These are phyloP conservation scores for Euphorbia peplus DNA, from an alignment of 345 rosid genomes.

Conservation along the genomic window DNA sequence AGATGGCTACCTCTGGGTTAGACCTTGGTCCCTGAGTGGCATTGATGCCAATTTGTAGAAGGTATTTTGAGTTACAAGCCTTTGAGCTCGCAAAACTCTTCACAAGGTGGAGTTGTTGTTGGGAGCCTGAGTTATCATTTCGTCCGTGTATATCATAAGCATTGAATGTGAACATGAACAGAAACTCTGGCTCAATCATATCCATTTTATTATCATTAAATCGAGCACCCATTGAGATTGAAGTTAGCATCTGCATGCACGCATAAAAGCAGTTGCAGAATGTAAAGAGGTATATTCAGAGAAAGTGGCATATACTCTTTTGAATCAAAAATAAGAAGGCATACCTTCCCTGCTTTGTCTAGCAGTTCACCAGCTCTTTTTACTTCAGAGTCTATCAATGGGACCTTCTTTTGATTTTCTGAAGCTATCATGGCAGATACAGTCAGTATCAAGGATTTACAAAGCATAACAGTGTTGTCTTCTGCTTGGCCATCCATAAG, in stretches of 20 bases:
- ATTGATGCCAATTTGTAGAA: slow-evolving; percentile 68
- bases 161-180: slow-evolving; percentile 64
- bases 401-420: slow-evolving; percentile 53
- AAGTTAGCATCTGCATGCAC: slow-evolving; percentile 46
- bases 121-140: slow-evolving; percentile 48
- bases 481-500: slow-evolving; percentile 44
- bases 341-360: slow-evolving; percentile 81
- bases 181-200: slow-evolving; percentile 50
- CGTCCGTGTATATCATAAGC: slow-evolving; percentile 70
- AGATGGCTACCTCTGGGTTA: slow-evolving; percentile 67
- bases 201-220: slow-evolving; percentile 27
- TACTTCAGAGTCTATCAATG: slow-evolving; percentile 52
- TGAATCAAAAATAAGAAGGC: background rate
- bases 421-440: slow-evolving; percentile 75
- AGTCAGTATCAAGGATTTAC: slow-evolving; percentile 61
- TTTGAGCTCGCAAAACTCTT: slow-evolving; percentile 67
- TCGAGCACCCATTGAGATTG: slow-evolving; percentile 30
- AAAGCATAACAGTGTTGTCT: slow-evolving; percentile 51
- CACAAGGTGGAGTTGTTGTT: slow-evolving; percentile 46
- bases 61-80: slow-evolving; percentile 59
- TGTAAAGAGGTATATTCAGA: background rate
- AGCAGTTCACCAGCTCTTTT: slow-evolving; percentile 63
- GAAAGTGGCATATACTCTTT: background rate
- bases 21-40: slow-evolving; percentile 66
- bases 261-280: slow-evolving; percentile 11